These are phyloP conservation scores for Candida labiduridarum DNA, from an alignment of 1,139 yeast species.

Conservation along the genomic window DNA sequence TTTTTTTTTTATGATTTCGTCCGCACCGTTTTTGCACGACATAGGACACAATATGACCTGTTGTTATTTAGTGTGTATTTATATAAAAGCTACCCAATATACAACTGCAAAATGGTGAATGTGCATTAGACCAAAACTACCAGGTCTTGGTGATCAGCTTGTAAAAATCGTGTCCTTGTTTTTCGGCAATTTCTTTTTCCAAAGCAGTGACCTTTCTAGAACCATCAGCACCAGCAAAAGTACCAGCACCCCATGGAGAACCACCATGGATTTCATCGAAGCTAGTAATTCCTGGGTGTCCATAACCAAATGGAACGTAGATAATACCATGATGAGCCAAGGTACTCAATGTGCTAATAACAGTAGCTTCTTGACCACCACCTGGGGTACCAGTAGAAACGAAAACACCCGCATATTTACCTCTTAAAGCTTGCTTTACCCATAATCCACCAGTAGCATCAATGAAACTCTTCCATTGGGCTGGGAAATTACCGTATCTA, in stretches of 20 bases:
- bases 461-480: slow-evolving; percentile 43
- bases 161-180: slow-evolving; percentile 35
- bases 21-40: not conserved
- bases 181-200: slow-evolving; percentile 35
- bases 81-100: not conserved
- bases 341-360: slow-evolving; percentile 33
- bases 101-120: not conserved
- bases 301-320: slow-evolving; percentile 41
- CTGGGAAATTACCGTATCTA: slow-evolving; percentile 40
- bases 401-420: slow-evolving; percentile 41
- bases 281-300: slow-evolving; percentile 28
- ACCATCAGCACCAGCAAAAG: slow-evolving; percentile 40
- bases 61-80: no score
- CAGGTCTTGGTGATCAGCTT: slow-evolving; percentile 3
- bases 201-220: slow-evolving; percentile 35
- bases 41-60: not conserved
- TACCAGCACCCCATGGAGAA: slow-evolving; percentile 47
- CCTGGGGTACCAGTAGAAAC: slow-evolving; percentile 40
- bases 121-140: not conserved
- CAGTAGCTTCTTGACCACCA: slow-evolving; percentile 44
- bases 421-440: slow-evolving; percentile 36
- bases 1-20: not conserved
- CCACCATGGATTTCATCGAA: slow-evolving; percentile 40
- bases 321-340: slow-evolving; percentile 41
- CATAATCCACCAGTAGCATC: slow-evolving; percentile 41